Percentiles rank a stretch among this genome's conserved stretches.
phyloP scores from a whole-genome alignment of 768 basidiomycete species.

The Chalciporus pseudorubinellus region DNA sequence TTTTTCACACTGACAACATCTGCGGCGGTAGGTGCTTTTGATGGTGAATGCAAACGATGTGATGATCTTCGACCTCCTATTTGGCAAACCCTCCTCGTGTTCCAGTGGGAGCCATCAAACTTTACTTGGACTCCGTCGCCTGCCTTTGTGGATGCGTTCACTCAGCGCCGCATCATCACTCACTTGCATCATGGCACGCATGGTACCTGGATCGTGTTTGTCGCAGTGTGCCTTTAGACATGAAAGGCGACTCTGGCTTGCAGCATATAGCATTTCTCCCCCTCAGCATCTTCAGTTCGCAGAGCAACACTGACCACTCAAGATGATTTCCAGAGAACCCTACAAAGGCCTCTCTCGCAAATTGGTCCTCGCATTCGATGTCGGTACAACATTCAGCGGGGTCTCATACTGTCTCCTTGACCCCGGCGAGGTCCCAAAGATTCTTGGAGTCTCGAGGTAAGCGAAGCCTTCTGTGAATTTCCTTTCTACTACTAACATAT shows the following conservation, averaged over 20 bases:
- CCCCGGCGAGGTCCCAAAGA: constrained; percentile 33
- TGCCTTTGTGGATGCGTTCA: neutral
- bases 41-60: no score
- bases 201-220: neutral
- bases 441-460: constrained; percentile 29
- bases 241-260: neutral
- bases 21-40: no score
- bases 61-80: no score
- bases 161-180: neutral
- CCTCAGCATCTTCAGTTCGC: neutral
- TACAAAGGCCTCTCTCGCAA: constrained; percentile 41
- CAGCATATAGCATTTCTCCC: neutral
- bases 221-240: neutral
- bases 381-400: constrained; percentile 45
- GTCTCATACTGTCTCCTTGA: constrained; percentile 37
- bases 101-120: neutral
- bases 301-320: neutral
- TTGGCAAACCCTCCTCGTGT: neutral
- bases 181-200: neutral
- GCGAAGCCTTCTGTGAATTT: neutral
- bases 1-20: neutral
- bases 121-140: neutral
- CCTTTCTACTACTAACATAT: neutral
- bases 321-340: constrained; percentile 28
- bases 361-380: constrained; percentile 43